A percentile compares a stretch with the other conserved stretches of the same genome.
These are phyloP conservation scores for Neofusicoccum parvum DNA, from an alignment of 2,329 filamentous ascomycete species.

Conservation along the genomic window DNA sequence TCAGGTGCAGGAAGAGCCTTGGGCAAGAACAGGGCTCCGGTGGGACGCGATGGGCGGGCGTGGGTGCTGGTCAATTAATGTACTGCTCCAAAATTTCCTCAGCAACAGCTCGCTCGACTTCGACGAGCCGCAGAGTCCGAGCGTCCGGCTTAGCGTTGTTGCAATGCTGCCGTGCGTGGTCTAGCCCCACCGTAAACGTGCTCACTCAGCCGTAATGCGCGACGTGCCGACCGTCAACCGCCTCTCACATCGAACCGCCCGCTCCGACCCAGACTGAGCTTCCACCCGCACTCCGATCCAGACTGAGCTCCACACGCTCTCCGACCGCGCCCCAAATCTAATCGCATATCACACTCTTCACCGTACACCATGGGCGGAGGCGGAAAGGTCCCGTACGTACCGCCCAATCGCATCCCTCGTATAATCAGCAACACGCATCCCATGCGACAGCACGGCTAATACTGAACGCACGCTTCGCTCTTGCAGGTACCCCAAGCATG, in stretches of 20 bases:
- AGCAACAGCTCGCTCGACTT: constrained; percentile 17
- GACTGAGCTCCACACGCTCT: constrained; percentile 21
- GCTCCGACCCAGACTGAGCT: not conserved
- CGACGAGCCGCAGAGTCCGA: constrained; percentile 14
- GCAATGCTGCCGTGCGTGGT: not conserved
- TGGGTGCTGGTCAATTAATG: constrained; percentile 19
- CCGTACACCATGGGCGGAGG: constrained; percentile 48
- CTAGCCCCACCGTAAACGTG: not conserved
- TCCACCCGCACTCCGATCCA: constrained; percentile 13
- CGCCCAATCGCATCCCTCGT: constrained; percentile 25
- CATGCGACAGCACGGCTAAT: not conserved
- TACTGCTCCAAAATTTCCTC: constrained; percentile 21
- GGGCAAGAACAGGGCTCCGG: constrained; percentile 8
- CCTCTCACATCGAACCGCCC: constrained; percentile 6
- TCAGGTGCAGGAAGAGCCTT: not conserved
- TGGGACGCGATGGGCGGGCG: constrained; percentile 17
- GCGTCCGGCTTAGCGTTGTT: not conserved
- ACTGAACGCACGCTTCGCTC: not conserved
- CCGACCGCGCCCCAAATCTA: constrained; percentile 30
- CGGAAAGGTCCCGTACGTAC: constrained; percentile 68
- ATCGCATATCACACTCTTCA: constrained; percentile 23
- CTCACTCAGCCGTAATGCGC: constrained; percentile 24
- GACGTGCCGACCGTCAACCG: constrained; percentile 10
- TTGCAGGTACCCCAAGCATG: constrained; percentile 92
- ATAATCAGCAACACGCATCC: constrained; percentile 20